A percentile compares a stretch with the other conserved stretches of the same genome.
phyloP scores from a whole-genome alignment of 2,329 filamentous ascomycete species.

The Colletotrichum siamense region DNA sequence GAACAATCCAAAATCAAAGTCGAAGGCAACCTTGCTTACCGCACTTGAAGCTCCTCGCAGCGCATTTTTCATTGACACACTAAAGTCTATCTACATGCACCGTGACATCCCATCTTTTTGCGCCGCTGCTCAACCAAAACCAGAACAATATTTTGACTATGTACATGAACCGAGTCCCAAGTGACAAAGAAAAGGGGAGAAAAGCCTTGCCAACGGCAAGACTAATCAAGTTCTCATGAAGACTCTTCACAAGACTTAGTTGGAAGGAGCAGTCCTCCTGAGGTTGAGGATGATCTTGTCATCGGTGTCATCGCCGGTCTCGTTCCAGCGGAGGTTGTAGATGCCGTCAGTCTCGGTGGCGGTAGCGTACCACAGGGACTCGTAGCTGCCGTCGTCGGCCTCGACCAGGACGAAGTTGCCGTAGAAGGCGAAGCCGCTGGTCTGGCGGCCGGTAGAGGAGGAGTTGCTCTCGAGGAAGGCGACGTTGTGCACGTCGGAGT shows the following conservation, averaged over 20 bases:
- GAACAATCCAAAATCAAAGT: neutral
- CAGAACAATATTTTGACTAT: neutral
- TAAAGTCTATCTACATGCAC: neutral
- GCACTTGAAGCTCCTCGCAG: neutral
- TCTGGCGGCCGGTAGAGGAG: neutral
- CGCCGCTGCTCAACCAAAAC: neutral
- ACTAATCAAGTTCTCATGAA: neutral
- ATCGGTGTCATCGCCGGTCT: constrained; percentile 11
- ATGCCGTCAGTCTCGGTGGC: constrained; percentile 19
- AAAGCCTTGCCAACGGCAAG: neutral
- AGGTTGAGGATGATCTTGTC: constrained; percentile 25
- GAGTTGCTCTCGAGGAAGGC: constrained; percentile 21
- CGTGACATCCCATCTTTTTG: neutral
- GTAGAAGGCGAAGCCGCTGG: constrained; percentile 30
- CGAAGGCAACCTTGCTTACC: neutral
- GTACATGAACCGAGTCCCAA: neutral
- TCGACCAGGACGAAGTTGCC: constrained; percentile 24
- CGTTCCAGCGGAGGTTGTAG: constrained; percentile 31
- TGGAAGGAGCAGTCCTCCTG: constrained; percentile 25
- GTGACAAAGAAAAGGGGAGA: neutral
- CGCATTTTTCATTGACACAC: neutral
- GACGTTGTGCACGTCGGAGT: constrained; percentile 24
- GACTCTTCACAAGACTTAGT: neutral
- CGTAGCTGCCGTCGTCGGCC: constrained; percentile 3
- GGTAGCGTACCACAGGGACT: constrained; percentile 27